phyloP scores from a whole-genome alignment of 176 grass and related monocot genomes.

The Carex pumila region DNA sequence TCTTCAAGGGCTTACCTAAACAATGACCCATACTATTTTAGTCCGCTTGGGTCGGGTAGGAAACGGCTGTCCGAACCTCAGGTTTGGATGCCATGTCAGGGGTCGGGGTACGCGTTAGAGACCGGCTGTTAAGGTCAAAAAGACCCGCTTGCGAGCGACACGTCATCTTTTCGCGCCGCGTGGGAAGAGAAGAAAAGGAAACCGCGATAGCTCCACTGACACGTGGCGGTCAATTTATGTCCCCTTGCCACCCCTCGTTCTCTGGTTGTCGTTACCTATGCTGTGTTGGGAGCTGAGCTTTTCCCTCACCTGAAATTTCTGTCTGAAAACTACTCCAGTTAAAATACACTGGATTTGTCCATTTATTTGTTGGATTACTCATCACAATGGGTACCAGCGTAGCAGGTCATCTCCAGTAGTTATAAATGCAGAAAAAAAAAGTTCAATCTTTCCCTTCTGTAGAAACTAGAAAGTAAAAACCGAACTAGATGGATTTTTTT shows the following conservation, averaged over 20 bases:
- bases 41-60: slow-evolving; percentile 6
- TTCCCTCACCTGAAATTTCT: background rate
- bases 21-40: background rate
- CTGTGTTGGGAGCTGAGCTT: slow-evolving; percentile 6
- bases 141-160: background rate
- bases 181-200: background rate
- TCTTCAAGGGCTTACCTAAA: background rate
- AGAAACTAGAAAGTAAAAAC: background rate
- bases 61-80: slow-evolving; percentile 82
- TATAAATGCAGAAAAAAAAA: background rate
- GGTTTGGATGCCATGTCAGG: slow-evolving; percentile 25
- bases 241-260: background rate
- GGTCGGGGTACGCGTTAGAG: background rate
- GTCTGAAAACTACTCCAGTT: background rate
- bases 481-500: background rate
- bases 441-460: background rate
- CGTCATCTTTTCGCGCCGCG: background rate
- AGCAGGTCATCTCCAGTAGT: background rate
- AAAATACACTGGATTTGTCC: background rate
- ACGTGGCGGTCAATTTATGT: slow-evolving; percentile 2
- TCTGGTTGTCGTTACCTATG: background rate
- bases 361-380: background rate
- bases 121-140: slow-evolving; percentile 13
- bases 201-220: background rate
- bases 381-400: background rate